Evolutionary conservation across 2,329 filamentous ascomycete species (phyloP).

Genomic region (Penicillium sp.): DNA sequence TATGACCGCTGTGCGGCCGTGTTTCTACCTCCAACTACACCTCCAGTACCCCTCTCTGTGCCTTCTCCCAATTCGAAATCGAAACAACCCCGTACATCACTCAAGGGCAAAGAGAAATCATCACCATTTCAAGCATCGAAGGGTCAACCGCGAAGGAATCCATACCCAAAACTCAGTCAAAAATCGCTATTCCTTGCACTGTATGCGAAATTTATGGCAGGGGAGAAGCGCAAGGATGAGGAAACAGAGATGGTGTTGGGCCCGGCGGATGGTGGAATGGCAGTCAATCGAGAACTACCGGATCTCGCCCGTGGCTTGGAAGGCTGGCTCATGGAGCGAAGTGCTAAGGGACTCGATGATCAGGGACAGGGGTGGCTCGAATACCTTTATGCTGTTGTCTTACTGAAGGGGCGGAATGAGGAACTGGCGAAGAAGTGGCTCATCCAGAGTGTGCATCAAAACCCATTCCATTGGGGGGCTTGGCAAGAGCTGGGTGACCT

Average conservation of each 20-base stretch:
- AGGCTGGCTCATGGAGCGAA: constrained; percentile 72
- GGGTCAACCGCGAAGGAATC: constrained; percentile 34
- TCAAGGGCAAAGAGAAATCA: constrained; percentile 64
- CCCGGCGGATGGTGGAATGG: constrained; percentile 81
- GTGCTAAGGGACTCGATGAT: constrained; percentile 58
- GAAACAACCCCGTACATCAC: constrained; percentile 42
- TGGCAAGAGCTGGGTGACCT: constrained; percentile 90
- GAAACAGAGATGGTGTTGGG: constrained; percentile 97
- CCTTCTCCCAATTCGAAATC: constrained; percentile 38
- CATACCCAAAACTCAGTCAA: constrained; percentile 66
- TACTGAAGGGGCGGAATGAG: constrained; percentile 89
- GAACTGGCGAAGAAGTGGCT: constrained; percentile 80
- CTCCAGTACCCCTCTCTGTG: constrained; percentile 61
- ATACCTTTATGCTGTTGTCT: constrained; percentile 76
- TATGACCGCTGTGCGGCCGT: constrained; percentile 90
- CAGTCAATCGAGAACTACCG: constrained; percentile 80
- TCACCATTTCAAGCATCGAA: constrained; percentile 39
- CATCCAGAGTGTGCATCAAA: constrained; percentile 82
- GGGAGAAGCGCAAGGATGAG: constrained; percentile 94
- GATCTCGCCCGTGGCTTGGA: constrained; percentile 74
- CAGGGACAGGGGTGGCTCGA: constrained; percentile 90
- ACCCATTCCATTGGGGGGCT: constrained; percentile 94
- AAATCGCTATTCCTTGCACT: constrained; percentile 89
- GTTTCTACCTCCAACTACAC: constrained; percentile 76
- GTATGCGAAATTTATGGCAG: constrained; percentile 88